Percentiles rank a stretch among this genome's conserved stretches.
Conservation (phyloP, 768 basidiomycete species). For the Suillus tomentosus region DNA sequence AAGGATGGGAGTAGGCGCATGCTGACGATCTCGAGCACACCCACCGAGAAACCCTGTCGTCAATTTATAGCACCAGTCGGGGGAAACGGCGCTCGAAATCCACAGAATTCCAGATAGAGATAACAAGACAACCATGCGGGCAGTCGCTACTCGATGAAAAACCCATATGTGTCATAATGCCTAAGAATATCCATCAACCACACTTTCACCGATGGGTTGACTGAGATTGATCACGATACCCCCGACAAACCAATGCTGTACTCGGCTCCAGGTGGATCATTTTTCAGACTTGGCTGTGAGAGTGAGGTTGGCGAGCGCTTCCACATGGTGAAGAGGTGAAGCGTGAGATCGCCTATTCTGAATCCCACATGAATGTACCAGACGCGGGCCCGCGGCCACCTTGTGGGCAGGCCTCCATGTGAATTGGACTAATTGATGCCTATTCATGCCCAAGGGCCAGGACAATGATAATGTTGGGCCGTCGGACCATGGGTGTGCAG, state of each 20-base stretch:
- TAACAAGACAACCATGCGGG: slow-evolving; percentile 5
- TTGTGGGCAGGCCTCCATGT: background rate
- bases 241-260: background rate
- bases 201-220: background rate
- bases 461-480: background rate
- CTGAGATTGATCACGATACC: background rate
- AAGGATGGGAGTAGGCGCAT: slow-evolving; percentile 9
- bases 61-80: background rate
- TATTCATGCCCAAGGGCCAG: background rate
- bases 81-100: background rate
- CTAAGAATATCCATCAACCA: slow-evolving; percentile 7
- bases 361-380: background rate
- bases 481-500: background rate
- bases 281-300: background rate
- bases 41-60: background rate
- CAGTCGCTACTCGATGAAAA: background rate
- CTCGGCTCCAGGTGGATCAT: background rate
- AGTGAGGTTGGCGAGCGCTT: background rate
- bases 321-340: background rate
- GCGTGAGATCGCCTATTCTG: background rate
- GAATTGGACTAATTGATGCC: background rate
- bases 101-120: slow-evolving; percentile 1
- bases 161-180: background rate
- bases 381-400: no score
- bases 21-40: background rate